Base-by-base conservation (phyloP, 352 stramenopile species). In the Phytophthora tubulina region DNA sequence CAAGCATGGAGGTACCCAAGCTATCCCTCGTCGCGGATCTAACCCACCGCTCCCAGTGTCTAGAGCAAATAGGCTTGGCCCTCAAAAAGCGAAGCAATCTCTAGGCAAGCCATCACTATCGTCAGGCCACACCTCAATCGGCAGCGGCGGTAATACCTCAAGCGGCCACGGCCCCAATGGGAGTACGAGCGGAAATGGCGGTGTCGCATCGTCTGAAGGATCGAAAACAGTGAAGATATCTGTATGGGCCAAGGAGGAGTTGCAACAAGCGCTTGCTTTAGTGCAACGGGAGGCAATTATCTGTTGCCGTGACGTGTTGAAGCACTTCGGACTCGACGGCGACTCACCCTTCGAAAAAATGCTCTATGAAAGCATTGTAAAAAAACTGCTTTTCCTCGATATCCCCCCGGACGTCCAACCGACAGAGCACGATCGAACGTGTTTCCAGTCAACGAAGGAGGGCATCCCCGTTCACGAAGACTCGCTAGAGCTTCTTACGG, bases 351-450 rank as follows among this genome's bases (percentile, higher is more conserved):
- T 95, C 46, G 89, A 94, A 54, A 93, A 92, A 36, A 84, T 86
- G 51, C 68, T 96, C 10, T 96, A 94, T 64, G 81, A 93, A 68
- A 75, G 60, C 5, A 90, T 94, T 17, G 88, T 96, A 14, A 92
- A 92, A 45, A 94, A 93, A 50, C 54, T 96, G 13, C 64, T 96
- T 13, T 95, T 96, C 58, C 67, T 96, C 4, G 89, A 96, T 53
- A 93, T 94, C 31, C 85, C 85, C 3, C 38, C 82, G 5, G 89
- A 96, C 63, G 82, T 95, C n/a, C 87, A 96, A 39, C 83, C 86
- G 1, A 95, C 89, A 0, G 89, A 96, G 39, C 89, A 96, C 30
- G 89, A 96, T 67, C 86, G 88, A 27, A 90, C 85, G n/a, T 95
- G 86, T 44, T 96, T 95, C 42, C 56, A 90, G 57, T 93, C 88